Conservation (phyloP, 192 early-diverging fungal species). For the Coemansia sp. region DNA sequence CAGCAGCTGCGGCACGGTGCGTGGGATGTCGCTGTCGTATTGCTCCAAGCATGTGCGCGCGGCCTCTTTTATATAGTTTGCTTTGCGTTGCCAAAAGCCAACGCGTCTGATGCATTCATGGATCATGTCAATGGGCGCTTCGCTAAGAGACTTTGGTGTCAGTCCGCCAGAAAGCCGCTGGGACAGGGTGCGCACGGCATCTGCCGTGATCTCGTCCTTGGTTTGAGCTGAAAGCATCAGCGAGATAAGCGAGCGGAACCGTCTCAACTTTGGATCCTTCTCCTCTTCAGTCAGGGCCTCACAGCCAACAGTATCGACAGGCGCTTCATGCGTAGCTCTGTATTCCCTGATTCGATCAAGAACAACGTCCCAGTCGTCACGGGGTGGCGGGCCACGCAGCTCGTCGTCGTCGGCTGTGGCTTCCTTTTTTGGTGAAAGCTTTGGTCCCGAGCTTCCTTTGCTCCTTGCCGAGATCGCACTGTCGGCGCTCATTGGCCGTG, state of each 20-base stretch:
- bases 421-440: slow-evolving; percentile 21
- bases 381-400: slow-evolving; percentile 42
- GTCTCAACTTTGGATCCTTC: slow-evolving; percentile 56
- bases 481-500: slow-evolving; percentile 32
- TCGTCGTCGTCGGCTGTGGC: slow-evolving; percentile 36
- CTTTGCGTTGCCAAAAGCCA: slow-evolving; percentile 89
- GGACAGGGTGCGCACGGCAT: slow-evolving; percentile 68
- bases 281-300: slow-evolving; percentile 63
- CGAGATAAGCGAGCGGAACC: slow-evolving; percentile 83
- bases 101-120: slow-evolving; percentile 76
- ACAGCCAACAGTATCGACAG: slow-evolving; percentile 91
- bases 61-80: slow-evolving; percentile 76
- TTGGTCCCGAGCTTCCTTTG: slow-evolving; percentile 9
- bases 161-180: slow-evolving; percentile 69
- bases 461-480: slow-evolving; percentile 21
- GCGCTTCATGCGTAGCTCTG: slow-evolving; percentile 64
- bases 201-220: slow-evolving; percentile 84
- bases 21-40: slow-evolving; percentile 81
- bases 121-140: slow-evolving; percentile 61
- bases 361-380: slow-evolving; percentile 66
- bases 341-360: slow-evolving; percentile 68
- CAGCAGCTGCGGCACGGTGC: slow-evolving; percentile 74
- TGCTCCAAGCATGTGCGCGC: slow-evolving; percentile 71
- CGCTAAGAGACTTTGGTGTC: slow-evolving; percentile 65
- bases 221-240: slow-evolving; percentile 93